Percentiles rank a stretch among this genome's conserved stretches.
Evolutionary conservation across 2,329 filamentous ascomycete species (phyloP).

Genomic region (Oidium heveae): DNA sequence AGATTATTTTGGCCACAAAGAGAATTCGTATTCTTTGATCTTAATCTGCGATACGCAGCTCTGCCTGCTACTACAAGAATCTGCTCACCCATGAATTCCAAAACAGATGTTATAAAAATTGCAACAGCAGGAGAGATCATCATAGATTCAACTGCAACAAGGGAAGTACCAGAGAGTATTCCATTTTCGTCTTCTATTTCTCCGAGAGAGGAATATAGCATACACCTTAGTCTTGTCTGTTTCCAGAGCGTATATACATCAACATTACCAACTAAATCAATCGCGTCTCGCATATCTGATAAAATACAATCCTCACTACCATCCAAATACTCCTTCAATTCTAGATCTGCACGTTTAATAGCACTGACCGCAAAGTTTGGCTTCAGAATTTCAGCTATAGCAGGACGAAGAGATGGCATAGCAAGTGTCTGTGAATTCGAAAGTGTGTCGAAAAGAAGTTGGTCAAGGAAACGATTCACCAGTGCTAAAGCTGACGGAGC

Average conservation of each 20-base stretch:
- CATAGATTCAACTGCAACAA: conserved; percentile 29
- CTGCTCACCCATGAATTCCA: conserved; percentile 86
- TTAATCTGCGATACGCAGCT: conserved; percentile 48
- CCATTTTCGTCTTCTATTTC: conserved; percentile 98
- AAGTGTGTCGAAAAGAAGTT: conserved; percentile 80
- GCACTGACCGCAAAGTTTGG: conserved; percentile 69
- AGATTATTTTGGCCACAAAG: conserved; percentile 25
- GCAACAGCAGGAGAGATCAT: conserved; percentile 73
- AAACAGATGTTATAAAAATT: conserved; percentile 83
- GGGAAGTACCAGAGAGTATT: conserved; percentile 44
- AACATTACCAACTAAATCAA: background rate
- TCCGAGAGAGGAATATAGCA: conserved; percentile 92
- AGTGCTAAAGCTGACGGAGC: conserved; percentile 47
- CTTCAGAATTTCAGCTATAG: conserved; percentile 69
- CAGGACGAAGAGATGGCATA: conserved; percentile 49
- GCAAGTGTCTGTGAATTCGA: conserved; percentile 53
- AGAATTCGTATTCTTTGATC: conserved; percentile 27
- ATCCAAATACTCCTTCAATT: conserved; percentile 68
- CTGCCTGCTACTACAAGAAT: conserved; percentile 69
- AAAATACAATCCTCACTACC: conserved; percentile 37
- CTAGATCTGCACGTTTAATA: conserved; percentile 60
- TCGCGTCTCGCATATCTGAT: conserved; percentile 41
- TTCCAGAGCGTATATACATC: conserved; percentile 74
- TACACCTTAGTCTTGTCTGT: conserved; percentile 71
- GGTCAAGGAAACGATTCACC: conserved; percentile 81